Evolutionary conservation across 148 eudicot genomes (phyloP).

Genomic region (Chenopodium album): DNA sequence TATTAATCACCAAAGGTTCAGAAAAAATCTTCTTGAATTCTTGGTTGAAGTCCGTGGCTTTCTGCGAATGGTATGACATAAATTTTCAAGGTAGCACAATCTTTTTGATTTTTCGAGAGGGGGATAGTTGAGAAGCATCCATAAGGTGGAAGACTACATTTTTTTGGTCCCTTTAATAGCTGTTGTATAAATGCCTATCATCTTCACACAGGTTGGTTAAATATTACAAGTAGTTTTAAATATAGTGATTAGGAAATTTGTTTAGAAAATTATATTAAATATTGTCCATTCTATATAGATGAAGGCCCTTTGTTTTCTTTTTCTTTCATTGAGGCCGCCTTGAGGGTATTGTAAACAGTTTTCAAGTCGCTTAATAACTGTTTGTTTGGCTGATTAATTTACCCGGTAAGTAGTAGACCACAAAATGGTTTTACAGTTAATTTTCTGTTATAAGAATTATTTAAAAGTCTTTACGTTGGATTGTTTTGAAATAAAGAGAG

Average conservation of each 20-base stretch:
- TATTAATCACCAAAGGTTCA: conserved; percentile 72
- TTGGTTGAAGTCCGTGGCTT: conserved; percentile 89
- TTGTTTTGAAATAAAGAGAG: no score
- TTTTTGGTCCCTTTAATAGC: neutral
- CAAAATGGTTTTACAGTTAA: no score
- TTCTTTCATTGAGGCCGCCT: no score
- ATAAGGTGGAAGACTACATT: neutral
- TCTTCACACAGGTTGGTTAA: neutral
- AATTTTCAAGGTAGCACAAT: neutral
- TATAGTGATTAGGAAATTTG: neutral
- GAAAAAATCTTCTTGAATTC: conserved; percentile 76
- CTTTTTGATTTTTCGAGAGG: neutral
- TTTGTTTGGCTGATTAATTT: no score
- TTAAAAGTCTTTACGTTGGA: no score
- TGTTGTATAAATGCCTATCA: conserved; percentile 4
- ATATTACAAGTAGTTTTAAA: neutral
- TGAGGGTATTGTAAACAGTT: no score
- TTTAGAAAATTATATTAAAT: neutral
- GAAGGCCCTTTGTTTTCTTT: neutral
- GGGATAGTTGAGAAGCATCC: neutral
- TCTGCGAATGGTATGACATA: conserved; percentile 61
- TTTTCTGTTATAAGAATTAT: no score
- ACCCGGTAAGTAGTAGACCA: no score
- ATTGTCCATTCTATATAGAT: neutral
- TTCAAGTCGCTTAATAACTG: no score